Evolutionary conservation across 441 rosid species (phyloP).

Genomic region (Cnidoscolus chayamansa): DNA sequence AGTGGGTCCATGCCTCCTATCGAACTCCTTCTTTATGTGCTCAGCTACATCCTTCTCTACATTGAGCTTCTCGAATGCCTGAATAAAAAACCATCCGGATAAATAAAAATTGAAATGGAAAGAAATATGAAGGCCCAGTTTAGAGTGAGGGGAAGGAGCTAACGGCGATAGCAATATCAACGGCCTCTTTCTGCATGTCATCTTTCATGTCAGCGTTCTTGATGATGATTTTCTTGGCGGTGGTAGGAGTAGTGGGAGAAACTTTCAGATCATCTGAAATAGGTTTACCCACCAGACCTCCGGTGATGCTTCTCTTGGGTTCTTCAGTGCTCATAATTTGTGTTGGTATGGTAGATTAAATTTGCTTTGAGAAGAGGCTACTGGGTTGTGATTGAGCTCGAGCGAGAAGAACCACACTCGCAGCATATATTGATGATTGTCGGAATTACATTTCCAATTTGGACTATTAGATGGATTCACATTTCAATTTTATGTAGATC

Average conservation of each 20-base stretch:
- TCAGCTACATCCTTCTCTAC: constrained; percentile 99
- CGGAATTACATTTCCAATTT: no score
- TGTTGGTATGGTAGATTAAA: not conserved
- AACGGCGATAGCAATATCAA: constrained; percentile 78
- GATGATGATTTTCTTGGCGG: constrained; percentile 54
- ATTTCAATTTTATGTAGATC: no score
- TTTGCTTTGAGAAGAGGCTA: not conserved
- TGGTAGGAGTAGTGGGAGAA: constrained; percentile 32
- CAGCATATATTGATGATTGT: no score
- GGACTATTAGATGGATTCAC: no score
- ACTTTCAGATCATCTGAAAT: constrained; percentile 54
- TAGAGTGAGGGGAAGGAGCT: constrained; percentile 16
- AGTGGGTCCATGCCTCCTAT: constrained; percentile 87
- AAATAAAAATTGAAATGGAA: constrained; percentile 1
- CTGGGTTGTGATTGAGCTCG: not conserved
- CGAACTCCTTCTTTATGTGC: constrained; percentile 95
- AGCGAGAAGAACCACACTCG: not conserved
- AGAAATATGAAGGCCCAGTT: not conserved
- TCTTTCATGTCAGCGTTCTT: constrained; percentile 99
- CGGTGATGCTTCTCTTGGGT: constrained; percentile 27
- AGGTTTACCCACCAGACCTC: constrained; percentile 40
- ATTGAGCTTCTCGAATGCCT: constrained; percentile 79
- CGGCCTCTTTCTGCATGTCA: constrained; percentile 87
- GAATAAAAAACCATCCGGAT: not conserved
- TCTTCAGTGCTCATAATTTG: constrained; percentile 27